Evolutionary conservation across 2,329 filamentous ascomycete species (phyloP), one percentile per base, ranked within the genome.

Genomic region (Chrysoporthe cubensis): DNA sequence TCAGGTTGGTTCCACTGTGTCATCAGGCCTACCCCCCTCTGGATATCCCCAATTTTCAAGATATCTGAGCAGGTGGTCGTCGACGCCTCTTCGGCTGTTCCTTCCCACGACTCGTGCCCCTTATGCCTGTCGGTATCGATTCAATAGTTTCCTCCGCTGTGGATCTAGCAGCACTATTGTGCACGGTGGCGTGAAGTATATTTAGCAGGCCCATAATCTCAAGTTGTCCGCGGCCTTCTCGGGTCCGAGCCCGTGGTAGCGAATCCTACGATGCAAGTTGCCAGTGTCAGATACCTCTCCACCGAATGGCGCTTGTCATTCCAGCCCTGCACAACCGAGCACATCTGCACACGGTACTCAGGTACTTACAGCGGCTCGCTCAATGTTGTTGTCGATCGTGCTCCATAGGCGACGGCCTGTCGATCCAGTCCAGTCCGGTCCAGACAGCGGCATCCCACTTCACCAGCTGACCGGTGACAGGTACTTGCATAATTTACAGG

Each of bases 261-360:
- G 50, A 54, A 54, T 54, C 50, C 21, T 54, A 54, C 50, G 50
- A 54, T 34, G 50, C 26, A 32, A 13, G 50, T 21, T 32, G 50
- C 50, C 50, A 21, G 50, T 34, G 26, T 21, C 50, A 54, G 11
- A 34, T 5, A 21, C 8, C 44, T 32, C 13, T 34, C 26, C 21
- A 32, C 13, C 50, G 50, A 54, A 21, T 54, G 50, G 50, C 21
- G 50, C 50, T 54, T 54, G 50, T 14, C 37, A 40, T 40, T 40
- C 9, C 50, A 54, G 50, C 50, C 50, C 26, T 54, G 50, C 50
- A 54, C 50, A 7, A 54, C 4, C 50, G 50, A 54, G 50, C 48
- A 52, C 26, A 52, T 32, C 50, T 32, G 32, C 50, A n/a, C 14
- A 48, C 18, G n/a, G 21, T 9, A 40, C 37, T 9, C 5, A 40